Evolutionary conservation across 345 rosid species (phyloP), one percentile per base, ranked within the genome.

Genomic region (Hypericum perforatum): DNA sequence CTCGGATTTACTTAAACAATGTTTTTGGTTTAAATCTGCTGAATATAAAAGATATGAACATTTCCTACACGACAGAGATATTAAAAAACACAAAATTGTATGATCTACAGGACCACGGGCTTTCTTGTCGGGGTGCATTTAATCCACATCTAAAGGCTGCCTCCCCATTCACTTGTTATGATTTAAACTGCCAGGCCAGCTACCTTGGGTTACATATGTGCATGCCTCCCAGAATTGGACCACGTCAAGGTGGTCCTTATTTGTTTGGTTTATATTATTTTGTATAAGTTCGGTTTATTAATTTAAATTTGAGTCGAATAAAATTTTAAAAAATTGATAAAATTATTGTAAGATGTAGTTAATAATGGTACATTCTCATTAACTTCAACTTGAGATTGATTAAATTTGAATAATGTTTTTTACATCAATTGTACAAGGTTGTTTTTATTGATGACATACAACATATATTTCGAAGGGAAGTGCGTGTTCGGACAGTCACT

Each of bases 91-190:
- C 32, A 1, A 22, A 22, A 22, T 22, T 22, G 32, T 4, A 22
- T 22, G 32, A 50, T 7, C 29, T 43, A n/a, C 3, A 44, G 73
- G 77, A 68, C 73, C 72, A 67, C 66, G 53, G 0, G 32, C 32
- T 22, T 11, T 40, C 10, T 13, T 39, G 47, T 52, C 16, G 55
- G 49, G 56, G 49, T 37, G 39, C 69, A 53, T 49, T 57, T 36
- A 61, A 67, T 53, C 53, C 15, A 37, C 11, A 67, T 66, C 60
- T 5, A 14, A 56, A n/a, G 48, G 44, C 38, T 9, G 8, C 7
- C 43, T 56, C 6, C 43, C 29, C 29, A 32, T 38, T 45, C 12
- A 22, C 32, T 22, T 22, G 32, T 22, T 22, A 22, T 22, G 4
- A 22, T 22, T 22, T 22, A 22, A 22, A 22, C n/a, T 7, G 54